phyloP scores from a whole-genome alignment of 163 green algal species.

The Chloromonas sp. region DNA sequence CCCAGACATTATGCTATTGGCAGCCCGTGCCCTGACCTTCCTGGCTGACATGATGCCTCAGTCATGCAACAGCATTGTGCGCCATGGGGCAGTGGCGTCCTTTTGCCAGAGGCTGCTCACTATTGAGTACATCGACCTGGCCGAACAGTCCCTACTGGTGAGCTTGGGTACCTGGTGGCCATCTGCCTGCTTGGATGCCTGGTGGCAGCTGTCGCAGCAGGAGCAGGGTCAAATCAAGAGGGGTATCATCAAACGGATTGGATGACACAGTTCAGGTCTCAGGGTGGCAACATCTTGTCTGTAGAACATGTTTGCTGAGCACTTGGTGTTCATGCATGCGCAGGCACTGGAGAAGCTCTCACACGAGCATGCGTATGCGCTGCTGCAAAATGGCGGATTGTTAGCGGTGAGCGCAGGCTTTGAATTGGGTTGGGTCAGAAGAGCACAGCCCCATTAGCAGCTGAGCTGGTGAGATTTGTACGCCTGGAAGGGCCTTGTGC shows the following conservation, averaged over 20 bases:
- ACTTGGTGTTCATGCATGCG: neutral
- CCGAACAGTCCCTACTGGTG: slow-evolving; percentile 83
- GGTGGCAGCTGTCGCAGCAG: neutral
- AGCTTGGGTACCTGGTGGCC: neutral
- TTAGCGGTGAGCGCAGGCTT: slow-evolving; percentile 50
- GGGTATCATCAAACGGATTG: too few species aligned
- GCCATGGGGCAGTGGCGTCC: slow-evolving; percentile 71
- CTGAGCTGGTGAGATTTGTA: neutral
- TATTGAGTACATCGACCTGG: slow-evolving; percentile 97
- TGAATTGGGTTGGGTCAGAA: neutral
- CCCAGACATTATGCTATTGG: slow-evolving; percentile 91
- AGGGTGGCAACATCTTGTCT: neutral
- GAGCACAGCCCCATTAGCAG: neutral
- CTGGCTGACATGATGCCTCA: slow-evolving; percentile 85
- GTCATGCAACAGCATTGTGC: slow-evolving; percentile 70
- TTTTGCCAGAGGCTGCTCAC: slow-evolving; percentile 82
- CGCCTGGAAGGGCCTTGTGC: too few species aligned
- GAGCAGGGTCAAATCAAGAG: too few species aligned
- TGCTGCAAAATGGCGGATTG: slow-evolving; percentile 77
- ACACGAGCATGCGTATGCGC: slow-evolving; percentile 67
- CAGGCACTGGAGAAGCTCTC: slow-evolving; percentile 92
- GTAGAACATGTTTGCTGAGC: neutral
- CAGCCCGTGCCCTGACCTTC: slow-evolving; percentile 83
- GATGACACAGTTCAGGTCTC: neutral
- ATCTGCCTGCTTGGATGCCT: neutral